Evolutionary conservation across 2,329 filamentous ascomycete genomes (phyloP).

Genomic region (Neopestalotiopsis clavispora): DNA sequence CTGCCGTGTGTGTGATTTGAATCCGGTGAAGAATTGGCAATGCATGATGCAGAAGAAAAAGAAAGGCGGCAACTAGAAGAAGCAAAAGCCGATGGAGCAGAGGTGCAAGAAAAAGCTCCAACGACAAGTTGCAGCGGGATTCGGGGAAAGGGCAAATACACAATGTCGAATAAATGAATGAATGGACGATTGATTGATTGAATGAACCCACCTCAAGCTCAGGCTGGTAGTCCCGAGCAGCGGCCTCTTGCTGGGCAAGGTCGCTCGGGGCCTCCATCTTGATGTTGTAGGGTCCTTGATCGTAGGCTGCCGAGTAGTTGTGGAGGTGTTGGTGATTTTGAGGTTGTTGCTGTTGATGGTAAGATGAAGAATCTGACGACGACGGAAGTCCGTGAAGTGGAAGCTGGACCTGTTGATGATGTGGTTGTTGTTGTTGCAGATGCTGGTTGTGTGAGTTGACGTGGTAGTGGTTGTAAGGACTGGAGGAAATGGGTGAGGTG

Average conservation of each 20-base stretch:
- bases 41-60: constrained; percentile 5
- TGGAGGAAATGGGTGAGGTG: constrained; percentile 29
- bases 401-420: no score
- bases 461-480: constrained; percentile 17
- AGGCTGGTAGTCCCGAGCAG: constrained; percentile 63
- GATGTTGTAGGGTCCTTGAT: constrained; percentile 23
- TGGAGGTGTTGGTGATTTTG: constrained; percentile 20
- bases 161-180: neutral
- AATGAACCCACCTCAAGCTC: constrained; percentile 54
- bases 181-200: no score
- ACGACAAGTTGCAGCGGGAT: constrained; percentile 8
- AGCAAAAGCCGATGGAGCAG: neutral
- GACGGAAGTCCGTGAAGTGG: no score
- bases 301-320: constrained; percentile 18
- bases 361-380: constrained; percentile 8
- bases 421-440: neutral
- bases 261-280: constrained; percentile 50
- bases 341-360: constrained; percentile 22
- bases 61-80: neutral
- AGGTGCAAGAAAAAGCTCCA: neutral
- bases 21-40: constrained; percentile 6
- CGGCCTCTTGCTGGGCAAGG: constrained; percentile 63
- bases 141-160: neutral
- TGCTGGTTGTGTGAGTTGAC: constrained; percentile 21
- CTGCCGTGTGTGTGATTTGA: neutral